phyloP scores from a whole-genome alignment of 805 yeast genomes.

The Blastobotrys muscicola region DNA sequence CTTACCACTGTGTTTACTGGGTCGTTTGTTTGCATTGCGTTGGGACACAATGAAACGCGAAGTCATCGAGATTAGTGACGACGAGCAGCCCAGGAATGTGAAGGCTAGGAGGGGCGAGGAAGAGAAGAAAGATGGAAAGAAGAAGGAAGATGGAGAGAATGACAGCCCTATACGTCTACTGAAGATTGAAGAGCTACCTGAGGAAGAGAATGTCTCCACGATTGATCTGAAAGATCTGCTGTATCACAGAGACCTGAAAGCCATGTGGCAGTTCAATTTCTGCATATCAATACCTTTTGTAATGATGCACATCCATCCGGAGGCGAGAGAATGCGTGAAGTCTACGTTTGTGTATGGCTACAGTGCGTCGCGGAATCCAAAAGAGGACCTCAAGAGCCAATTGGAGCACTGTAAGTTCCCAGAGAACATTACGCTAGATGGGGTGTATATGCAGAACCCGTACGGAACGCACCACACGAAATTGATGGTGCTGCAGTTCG shows the following conservation, averaged over 20 bases:
- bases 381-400: conserved; percentile 4
- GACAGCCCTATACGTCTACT: no score
- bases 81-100: no score
- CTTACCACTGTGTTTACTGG: neutral
- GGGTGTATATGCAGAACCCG: conserved; percentile 12
- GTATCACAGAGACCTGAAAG: no score
- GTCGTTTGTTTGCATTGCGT: neutral
- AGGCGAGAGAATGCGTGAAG: conserved; percentile 7
- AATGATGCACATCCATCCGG: conserved; percentile 14
- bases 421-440: conserved; percentile 16
- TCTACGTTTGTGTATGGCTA: conserved; percentile 20
- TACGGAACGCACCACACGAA: conserved; percentile 28
- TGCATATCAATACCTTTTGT: conserved; percentile 21
- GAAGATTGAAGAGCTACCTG: neutral
- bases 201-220: neutral
- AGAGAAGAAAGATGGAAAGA: neutral
- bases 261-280: conserved; percentile 23
- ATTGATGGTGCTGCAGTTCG: conserved; percentile 23
- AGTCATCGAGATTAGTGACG: no score
- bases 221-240: no score
- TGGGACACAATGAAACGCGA: neutral
- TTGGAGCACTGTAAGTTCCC: conserved; percentile 2
- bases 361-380: neutral
- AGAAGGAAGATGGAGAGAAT: neutral
- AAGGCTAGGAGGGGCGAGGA: neutral